Conservation (phyloP, 192 early-diverging fungal genomes). For the Podila epigama region DNA sequence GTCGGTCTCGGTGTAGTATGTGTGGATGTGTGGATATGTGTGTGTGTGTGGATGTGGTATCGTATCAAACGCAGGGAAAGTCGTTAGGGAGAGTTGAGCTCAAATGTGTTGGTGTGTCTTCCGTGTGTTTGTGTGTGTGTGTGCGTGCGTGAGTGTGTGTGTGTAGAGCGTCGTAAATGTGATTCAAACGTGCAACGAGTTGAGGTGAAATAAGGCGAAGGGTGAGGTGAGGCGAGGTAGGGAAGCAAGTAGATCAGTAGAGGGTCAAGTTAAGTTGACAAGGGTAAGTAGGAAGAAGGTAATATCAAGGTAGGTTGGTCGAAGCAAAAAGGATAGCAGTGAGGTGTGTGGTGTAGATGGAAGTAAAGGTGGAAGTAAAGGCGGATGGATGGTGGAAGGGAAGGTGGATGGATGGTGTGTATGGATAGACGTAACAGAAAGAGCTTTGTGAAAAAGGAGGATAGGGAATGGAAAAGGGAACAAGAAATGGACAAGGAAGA, state of each 20-base stretch:
- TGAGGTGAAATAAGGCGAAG: no score
- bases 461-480: neutral
- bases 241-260: no score
- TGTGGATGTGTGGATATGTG: neutral
- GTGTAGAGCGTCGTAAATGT: no score
- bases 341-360: neutral
- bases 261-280: no score
- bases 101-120: no score
- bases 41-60: neutral
- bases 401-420: slow-evolving; percentile 6
- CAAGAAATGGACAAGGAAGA: slow-evolving; percentile 1
- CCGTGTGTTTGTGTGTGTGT: no score
- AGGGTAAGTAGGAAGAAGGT: no score
- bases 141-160: neutral
- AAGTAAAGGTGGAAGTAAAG: neutral
- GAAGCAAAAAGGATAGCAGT: no score
- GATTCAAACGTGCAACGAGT: no score
- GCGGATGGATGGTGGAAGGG: neutral
- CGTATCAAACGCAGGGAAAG: neutral
- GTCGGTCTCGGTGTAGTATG: neutral
- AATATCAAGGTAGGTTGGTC: no score
- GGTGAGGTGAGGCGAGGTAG: no score
- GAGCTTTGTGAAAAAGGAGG: neutral
- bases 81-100: neutral
- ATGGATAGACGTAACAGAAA: neutral